Evolutionary conservation across 1,139 yeast genomes (phyloP).

Genomic region (Candida tetrigidarum): DNA sequence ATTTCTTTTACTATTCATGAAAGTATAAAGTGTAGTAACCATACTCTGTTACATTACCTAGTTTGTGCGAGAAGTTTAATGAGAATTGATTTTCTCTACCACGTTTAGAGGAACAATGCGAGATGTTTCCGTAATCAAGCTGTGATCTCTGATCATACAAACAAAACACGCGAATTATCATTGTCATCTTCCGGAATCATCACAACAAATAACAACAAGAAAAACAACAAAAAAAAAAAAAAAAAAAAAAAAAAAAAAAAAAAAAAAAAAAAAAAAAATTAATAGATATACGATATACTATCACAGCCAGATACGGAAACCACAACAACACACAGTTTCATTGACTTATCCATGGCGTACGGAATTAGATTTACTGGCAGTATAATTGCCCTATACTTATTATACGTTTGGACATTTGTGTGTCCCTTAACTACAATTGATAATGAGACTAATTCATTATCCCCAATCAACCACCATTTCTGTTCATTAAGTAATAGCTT

Average conservation of each 20-base stretch:
- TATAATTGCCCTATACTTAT: conserved; percentile 11
- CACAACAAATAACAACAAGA: neutral
- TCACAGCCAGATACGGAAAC: neutral
- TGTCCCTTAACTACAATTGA: conserved; percentile 17
- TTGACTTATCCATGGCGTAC: conserved; percentile 6
- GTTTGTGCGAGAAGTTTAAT: too few species aligned
- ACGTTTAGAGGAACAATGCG: neutral
- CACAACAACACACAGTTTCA: neutral
- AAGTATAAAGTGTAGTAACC: too few species aligned
- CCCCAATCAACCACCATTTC: conserved; percentile 20
- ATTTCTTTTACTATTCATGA: too few species aligned
- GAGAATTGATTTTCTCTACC: too few species aligned
- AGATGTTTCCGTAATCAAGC: too few species aligned
- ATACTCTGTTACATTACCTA: too few species aligned
- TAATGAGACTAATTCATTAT: conserved; percentile 5
- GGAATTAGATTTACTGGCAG: conserved; percentile 9
- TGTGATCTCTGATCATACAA: too few species aligned
- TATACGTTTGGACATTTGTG: conserved; percentile 18
- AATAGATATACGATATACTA: too few species aligned
- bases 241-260: too few species aligned
- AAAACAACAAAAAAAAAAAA: too few species aligned
- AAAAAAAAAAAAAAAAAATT: too few species aligned
- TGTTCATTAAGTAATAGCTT: conserved; percentile 15
- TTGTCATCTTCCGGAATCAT: neutral
- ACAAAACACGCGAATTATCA: neutral